These are phyloP conservation scores for Botryotinia convoluta DNA, from an alignment of 2,329 filamentous ascomycete species.

Conservation along the genomic window DNA sequence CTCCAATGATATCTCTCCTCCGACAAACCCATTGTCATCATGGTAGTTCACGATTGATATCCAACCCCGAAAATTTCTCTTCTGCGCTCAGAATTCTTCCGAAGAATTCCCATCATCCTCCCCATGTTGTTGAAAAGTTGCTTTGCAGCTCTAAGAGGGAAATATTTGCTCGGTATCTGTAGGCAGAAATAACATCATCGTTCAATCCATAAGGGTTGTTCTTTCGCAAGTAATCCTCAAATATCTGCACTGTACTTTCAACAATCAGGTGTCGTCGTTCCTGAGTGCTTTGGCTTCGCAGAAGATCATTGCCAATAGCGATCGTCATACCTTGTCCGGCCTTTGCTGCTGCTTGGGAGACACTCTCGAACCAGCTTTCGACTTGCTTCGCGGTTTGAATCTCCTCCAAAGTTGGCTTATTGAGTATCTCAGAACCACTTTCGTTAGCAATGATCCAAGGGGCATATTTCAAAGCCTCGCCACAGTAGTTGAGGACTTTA, in stretches of 20 bases:
- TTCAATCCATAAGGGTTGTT: neutral
- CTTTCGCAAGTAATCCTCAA: neutral
- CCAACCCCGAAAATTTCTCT: neutral
- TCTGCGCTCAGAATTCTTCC: neutral
- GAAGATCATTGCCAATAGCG: neutral
- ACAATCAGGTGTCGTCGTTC: neutral
- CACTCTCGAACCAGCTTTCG: neutral
- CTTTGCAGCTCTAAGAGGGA: neutral
- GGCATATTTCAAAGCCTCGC: neutral
- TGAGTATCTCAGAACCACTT: neutral
- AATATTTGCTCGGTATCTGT: neutral
- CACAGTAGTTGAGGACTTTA: rapidly evolving
- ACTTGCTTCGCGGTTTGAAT: neutral
- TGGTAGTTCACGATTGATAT: neutral
- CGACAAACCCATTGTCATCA: neutral
- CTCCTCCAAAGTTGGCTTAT: neutral
- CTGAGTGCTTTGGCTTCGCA: neutral
- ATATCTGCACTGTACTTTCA: neutral
- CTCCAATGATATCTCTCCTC: neutral
- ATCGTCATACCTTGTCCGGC: neutral
- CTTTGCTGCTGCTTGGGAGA: neutral
- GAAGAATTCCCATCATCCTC: neutral
- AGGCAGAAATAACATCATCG: neutral
- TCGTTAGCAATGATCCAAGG: neutral
- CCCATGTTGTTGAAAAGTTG: neutral